Conservation (phyloP, 23 red algal genomes). For the Gracilaria vermiculophylla region DNA sequence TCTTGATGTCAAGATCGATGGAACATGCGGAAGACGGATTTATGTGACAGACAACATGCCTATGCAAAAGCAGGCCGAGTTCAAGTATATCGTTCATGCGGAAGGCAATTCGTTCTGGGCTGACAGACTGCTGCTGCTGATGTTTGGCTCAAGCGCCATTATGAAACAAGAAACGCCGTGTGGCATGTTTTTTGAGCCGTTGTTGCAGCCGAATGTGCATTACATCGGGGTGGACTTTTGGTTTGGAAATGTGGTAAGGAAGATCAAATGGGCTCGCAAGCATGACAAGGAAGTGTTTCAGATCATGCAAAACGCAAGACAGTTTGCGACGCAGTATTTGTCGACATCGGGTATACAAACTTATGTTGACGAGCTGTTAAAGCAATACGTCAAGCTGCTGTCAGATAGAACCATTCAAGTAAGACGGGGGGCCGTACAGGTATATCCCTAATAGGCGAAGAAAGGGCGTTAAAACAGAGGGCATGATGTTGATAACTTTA, state of each 20-base stretch:
- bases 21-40: slow-evolving; percentile 47
- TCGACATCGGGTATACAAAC: slow-evolving; percentile 32
- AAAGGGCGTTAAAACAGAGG: too few relatives aligned
- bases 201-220: slow-evolving; percentile 37
- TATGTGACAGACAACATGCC: slow-evolving; percentile 26
- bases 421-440: not conserved
- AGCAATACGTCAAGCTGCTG: slow-evolving; percentile 19
- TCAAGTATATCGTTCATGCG: slow-evolving; percentile 50
- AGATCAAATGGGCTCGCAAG: slow-evolving; percentile 28
- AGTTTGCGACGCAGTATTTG: slow-evolving; percentile 50
- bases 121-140: slow-evolving; percentile 44
- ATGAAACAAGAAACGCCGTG: slow-evolving; percentile 65
- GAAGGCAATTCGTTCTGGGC: slow-evolving; percentile 73
- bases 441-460: slow-evolving; percentile 10
- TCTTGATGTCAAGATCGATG: slow-evolving; percentile 56
- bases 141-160: slow-evolving; percentile 50
- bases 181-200: slow-evolving; percentile 71
- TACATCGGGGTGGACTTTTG: slow-evolving; percentile 51
- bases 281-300: slow-evolving; percentile 37
- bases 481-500: not conserved
- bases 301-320: slow-evolving; percentile 30
- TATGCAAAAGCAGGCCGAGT: slow-evolving; percentile 30
- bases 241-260: slow-evolving; percentile 14
- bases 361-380: slow-evolving; percentile 55
- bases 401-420: slow-evolving; percentile 15